A percentile compares a stretch with the other conserved stretches of the same genome.
phyloP scores from a whole-genome alignment of 2,329 filamentous ascomycete species.

The Talaromyces sp. region DNA sequence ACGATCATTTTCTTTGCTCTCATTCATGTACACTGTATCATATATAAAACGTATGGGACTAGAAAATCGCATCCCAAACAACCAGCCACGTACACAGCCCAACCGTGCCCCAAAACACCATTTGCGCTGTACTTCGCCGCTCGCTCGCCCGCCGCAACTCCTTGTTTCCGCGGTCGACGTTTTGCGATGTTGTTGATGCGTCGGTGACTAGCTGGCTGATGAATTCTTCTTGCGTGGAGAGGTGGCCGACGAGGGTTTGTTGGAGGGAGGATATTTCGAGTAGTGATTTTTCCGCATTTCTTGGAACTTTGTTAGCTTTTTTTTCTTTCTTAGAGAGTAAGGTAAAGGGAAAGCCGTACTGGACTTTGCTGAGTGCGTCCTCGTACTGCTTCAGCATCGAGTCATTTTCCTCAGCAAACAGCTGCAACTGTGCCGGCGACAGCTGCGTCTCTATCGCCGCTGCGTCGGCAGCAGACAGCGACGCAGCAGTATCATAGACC shows the following conservation, averaged over 20 bases:
- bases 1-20: neutral
- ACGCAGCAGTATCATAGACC: constrained; percentile 15
- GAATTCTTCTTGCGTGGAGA: constrained; percentile 78
- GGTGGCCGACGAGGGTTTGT: constrained; percentile 77
- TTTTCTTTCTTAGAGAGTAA: neutral
- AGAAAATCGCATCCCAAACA: constrained; percentile 69
- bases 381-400: constrained; percentile 92
- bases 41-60: constrained; percentile 3
- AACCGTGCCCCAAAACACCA: constrained; percentile 75
- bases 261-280: constrained; percentile 91
- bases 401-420: constrained; percentile 91
- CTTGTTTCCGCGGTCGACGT: constrained; percentile 83
- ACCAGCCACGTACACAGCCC: constrained; percentile 70
- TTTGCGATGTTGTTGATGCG: constrained; percentile 74
- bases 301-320: constrained; percentile 31
- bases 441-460: constrained; percentile 54
- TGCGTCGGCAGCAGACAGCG: constrained; percentile 26
- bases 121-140: constrained; percentile 65
- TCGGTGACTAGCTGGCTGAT: constrained; percentile 86
- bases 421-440: constrained; percentile 78
- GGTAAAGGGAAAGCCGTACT: constrained; percentile 53
- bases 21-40: neutral
- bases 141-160: constrained; percentile 80
- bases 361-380: constrained; percentile 88
- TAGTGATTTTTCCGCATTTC: constrained; percentile 82